Evolutionary conservation across 2,329 filamentous ascomycete genomes (phyloP).

Genomic region (Magnaporthales sp.): DNA sequence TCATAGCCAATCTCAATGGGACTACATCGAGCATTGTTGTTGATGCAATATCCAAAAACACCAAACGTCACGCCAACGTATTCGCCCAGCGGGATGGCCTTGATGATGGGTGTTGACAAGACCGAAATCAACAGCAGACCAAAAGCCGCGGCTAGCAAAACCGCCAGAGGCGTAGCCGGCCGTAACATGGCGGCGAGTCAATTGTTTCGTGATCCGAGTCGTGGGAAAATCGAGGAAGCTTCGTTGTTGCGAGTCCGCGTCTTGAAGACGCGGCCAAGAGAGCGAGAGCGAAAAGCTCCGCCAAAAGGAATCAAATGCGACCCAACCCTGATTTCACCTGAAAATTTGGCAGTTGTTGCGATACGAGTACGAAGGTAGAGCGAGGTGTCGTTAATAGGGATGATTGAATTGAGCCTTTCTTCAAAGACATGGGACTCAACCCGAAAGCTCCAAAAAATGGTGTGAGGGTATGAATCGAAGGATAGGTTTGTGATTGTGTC

Average conservation of each 20-base stretch:
- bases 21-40: slow-evolving; percentile 46
- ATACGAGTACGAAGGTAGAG: not conserved
- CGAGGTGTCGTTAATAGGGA: not conserved
- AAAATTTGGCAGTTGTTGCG: not conserved
- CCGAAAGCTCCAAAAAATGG: not conserved
- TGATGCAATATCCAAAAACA: slow-evolving; percentile 82
- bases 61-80: slow-evolving; percentile 75
- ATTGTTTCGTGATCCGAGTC: not conserved
- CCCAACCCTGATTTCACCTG: not conserved
- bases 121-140: slow-evolving; percentile 76
- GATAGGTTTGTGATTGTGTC: not conserved
- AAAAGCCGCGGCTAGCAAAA: slow-evolving; percentile 81
- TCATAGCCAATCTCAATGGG: slow-evolving; percentile 77
- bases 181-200: slow-evolving; percentile 61
- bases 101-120: slow-evolving; percentile 85
- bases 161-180: slow-evolving; percentile 82
- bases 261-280: slow-evolving; percentile 1
- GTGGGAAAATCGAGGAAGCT: not conserved
- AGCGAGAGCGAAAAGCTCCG: not conserved
- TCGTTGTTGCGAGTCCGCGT: not conserved
- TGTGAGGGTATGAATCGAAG: not conserved
- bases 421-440: not conserved
- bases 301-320: not conserved
- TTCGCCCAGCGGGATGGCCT: slow-evolving; percentile 72
- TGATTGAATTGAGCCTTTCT: not conserved